Conservation (phyloP, 2,329 filamentous ascomycete genomes). For the Elsinoe necatrix region DNA sequence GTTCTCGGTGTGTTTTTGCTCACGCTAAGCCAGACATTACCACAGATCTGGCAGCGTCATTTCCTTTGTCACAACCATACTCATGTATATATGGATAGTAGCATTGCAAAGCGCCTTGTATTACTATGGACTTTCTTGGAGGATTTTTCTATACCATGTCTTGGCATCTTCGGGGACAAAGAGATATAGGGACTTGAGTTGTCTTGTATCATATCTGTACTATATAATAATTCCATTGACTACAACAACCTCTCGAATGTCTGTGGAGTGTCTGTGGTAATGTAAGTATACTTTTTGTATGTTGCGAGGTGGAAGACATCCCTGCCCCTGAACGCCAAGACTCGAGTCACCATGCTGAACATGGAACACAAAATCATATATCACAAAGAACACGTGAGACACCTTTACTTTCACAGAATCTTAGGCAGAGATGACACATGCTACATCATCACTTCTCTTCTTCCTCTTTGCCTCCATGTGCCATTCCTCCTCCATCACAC, state of each 20-base stretch:
- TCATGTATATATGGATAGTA: slow-evolving; percentile 11
- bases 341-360: neutral
- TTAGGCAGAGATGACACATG: neutral
- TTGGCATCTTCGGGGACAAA: slow-evolving; percentile 1
- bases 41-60: neutral
- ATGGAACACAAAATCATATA: neutral
- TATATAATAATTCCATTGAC: neutral
- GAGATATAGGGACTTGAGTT: neutral
- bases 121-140: neutral
- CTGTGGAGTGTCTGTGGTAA: neutral
- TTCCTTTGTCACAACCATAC: slow-evolving; percentile 13
- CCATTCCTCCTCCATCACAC: neutral
- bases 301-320: neutral
- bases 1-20: neutral
- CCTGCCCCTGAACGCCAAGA: neutral
- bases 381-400: neutral
- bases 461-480: neutral
- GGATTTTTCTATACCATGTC: neutral
- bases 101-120: slow-evolving; percentile 2
- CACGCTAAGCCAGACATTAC: neutral
- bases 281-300: neutral
- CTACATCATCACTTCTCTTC: neutral
- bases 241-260: neutral
- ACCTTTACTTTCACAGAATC: neutral
- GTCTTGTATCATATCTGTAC: neutral